These are phyloP conservation scores for Annulohypoxylon maeteangense DNA, from an alignment of 495 filamentous ascomycete genomes.

Conservation along the genomic window DNA sequence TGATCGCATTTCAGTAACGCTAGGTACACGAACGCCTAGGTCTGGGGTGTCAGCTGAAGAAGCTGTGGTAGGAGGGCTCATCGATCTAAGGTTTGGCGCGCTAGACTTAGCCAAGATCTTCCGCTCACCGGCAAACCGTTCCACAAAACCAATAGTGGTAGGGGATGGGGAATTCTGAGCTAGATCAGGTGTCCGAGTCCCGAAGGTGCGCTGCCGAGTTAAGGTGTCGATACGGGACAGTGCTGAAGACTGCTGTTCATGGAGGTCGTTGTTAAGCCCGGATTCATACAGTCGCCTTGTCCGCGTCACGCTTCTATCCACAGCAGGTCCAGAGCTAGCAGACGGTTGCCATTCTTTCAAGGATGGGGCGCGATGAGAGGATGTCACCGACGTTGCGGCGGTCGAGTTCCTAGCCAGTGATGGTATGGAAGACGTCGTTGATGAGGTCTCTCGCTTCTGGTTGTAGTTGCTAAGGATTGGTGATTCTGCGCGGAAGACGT, in stretches of 20 bases:
- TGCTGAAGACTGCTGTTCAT: slow-evolving; percentile 82
- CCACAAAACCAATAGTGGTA: slow-evolving; percentile 42
- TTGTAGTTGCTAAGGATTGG: slow-evolving; percentile 71
- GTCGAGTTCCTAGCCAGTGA: slow-evolving; percentile 80
- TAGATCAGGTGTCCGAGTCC: slow-evolving; percentile 61
- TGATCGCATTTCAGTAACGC: slow-evolving; percentile 52
- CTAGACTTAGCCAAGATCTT: slow-evolving; percentile 57
- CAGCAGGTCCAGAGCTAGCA: slow-evolving; percentile 46
- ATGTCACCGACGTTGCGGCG: slow-evolving; percentile 91
- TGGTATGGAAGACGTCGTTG: slow-evolving; percentile 83
- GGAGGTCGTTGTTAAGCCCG: slow-evolving; percentile 78
- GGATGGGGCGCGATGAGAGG: slow-evolving; percentile 66
- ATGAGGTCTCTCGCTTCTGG: slow-evolving; percentile 82
- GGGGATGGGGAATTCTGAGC: slow-evolving; percentile 48
- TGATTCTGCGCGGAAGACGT: slow-evolving; percentile 65
- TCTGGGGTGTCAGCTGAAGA: slow-evolving; percentile 46
- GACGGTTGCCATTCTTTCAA: slow-evolving; percentile 59
- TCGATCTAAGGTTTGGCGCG: slow-evolving; percentile 59
- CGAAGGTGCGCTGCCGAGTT: slow-evolving; percentile 64
- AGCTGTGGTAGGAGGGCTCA: slow-evolving; percentile 51
- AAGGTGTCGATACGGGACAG: slow-evolving; percentile 83
- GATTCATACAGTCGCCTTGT: slow-evolving; percentile 86
- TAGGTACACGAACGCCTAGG: slow-evolving; percentile 45
- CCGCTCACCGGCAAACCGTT: slow-evolving; percentile 50
- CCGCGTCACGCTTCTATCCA: slow-evolving; percentile 68